Percentiles rank a stretch among this genome's conserved stretches.
Evolutionary conservation across 495 filamentous ascomycete genomes (phyloP).

Genomic region (Polyplosphaeria fusca): DNA sequence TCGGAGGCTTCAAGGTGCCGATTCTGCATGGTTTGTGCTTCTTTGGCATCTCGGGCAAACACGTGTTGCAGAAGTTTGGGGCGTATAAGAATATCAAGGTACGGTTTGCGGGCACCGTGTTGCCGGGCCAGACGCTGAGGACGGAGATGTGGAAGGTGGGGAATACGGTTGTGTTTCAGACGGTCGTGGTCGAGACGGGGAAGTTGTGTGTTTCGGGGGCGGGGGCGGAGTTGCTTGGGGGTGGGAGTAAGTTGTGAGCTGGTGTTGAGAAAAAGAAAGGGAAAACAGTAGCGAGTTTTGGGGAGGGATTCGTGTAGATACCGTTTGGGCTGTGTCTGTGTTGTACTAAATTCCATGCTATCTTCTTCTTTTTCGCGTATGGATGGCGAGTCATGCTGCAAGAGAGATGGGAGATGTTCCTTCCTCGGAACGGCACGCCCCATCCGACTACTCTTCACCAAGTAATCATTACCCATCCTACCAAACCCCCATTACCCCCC

Average conservation of each 20-base stretch:
- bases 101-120: constrained; percentile 85
- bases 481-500: too few relatives aligned
- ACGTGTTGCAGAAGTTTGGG: constrained; percentile 80
- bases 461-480: too few relatives aligned
- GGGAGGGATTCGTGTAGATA: too few relatives aligned
- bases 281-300: too few relatives aligned
- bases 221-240: constrained; percentile 74
- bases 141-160: constrained; percentile 99
- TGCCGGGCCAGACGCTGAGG: constrained; percentile 88
- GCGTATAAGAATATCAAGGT: constrained; percentile 93
- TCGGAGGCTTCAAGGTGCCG: constrained; percentile 91
- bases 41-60: constrained; percentile 88
- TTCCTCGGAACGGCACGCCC: too few relatives aligned
- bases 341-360: too few relatives aligned
- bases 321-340: too few relatives aligned
- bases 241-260: constrained; percentile 54
- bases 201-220: constrained; percentile 87
- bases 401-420: too few relatives aligned
- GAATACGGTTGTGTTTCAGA: constrained; percentile 86
- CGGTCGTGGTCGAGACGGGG: constrained; percentile 91
- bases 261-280: neutral
- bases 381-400: too few relatives aligned
- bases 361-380: too few relatives aligned
- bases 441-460: too few relatives aligned
- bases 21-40: constrained; percentile 96